Evolutionary conservation across 129 eudicot species (phyloP), one percentile per base, ranked within the genome.

Genomic region (Heracleum sosnowskyi): DNA sequence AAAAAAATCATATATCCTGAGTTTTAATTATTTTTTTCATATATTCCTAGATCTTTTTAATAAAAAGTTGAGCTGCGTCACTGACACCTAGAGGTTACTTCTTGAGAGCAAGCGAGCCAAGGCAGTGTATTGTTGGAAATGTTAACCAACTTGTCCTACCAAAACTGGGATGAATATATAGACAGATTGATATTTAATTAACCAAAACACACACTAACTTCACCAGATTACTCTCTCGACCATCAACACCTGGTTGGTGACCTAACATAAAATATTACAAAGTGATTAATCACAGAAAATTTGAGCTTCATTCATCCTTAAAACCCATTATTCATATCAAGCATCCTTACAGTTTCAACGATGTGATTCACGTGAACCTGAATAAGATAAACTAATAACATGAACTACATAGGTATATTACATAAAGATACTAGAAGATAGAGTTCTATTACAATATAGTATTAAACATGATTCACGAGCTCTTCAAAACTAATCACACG

Each of bases 171-270:
- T 47, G 22, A 16, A 47, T 47, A 47, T 47, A 47, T 47, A 47
- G 22, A 47, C 7, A 2, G 6, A 47, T 17, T 47, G 53, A 15
- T 47, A 11, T 47, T 47, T 47, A 46, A 47, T 47, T 53, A 6
- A 22, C 10, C 26, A 53, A 20, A 22, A 53, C 28, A 53, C 26
- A 18, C n/a, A 18, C 9, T 18, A 1, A 4, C 26, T 49, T 18
- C 7, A 20, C 26, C 60, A 2, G 60, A 51, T 18, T 69, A 33
- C 24, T 33, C 45, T n/a, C 55, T 72, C 41, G n/a, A 29, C 72
- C 73, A 72, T 79, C 33, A 55, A 55, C 20, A 45, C 35, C 4
- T 47, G 79, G 80, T 83, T 73, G 86, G 70, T 83, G 86, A 79
- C 86, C 86, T 83, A 83, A 78, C 86, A 74, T 73, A 28, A n/a